Base-by-base conservation (phyloP, 2,329 filamentous ascomycete species). In the Piedraia hortae region DNA sequence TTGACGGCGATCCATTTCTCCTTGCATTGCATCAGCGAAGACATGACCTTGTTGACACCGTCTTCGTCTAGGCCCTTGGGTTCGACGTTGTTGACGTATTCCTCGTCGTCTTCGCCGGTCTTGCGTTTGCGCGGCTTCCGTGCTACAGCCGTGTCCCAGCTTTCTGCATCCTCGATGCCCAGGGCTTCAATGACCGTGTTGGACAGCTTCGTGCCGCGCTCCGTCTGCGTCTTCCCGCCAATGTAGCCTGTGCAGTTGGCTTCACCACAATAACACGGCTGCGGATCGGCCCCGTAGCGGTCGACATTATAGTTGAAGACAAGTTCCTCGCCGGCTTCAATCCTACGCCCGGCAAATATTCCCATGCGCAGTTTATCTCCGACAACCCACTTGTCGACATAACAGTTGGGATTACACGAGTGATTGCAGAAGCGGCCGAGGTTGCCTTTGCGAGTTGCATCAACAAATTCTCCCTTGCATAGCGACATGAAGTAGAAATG, bases 401-500 rank as follows among this genome's bases (percentile, higher is more conserved):
- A 93, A 49, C 80, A 93, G 42, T 97, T 97, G 10, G 85, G 85
- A 44, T 85, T 90, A 58, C 85, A 97, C 5, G 85, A 93, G 45
- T 97, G 85, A 40, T 97, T 97, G 60, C 85, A 97, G 42, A 97
- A 97, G 14, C 85, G 69, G 22, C 80, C 85, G 4, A 97, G 60
- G 34, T 93, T 93, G 22, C 85, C 85, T 44, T 77, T 89, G 43
- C 85, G 89, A 6, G 85, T 97, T 11, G 85, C 85, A 48, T 97
- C 85, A 27, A 97, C 78, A 41, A 93, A 97, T 45, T 93, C 85
- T 38, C 68, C 74, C 45, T 89, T 89, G 41, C 66, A 89, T 29
- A 97, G 65, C 13, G 85, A 93, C 85, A 97, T 97, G 53, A 97
- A 97, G 49, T 97, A 97, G 46, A 97, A 97, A 48, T 97, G 85